Evolutionary conservation across 306 rosid species (phyloP).

Genomic region (Gillenia trifoliata): DNA sequence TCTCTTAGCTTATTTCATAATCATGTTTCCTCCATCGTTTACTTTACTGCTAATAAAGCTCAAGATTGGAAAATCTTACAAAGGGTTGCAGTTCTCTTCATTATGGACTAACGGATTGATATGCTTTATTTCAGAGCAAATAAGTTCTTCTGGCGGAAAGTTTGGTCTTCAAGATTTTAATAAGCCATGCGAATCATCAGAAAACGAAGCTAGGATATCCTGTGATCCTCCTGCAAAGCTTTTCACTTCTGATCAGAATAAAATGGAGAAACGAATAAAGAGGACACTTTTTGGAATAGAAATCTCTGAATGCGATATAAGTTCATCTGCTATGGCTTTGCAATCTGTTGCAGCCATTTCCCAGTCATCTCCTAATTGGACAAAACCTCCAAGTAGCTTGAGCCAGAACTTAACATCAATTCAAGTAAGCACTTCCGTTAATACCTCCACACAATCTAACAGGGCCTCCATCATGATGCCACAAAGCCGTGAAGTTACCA

Average conservation of each 20-base stretch:
- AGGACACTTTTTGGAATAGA: slow-evolving; percentile 49
- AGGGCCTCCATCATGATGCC: slow-evolving; percentile 16
- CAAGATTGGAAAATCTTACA: background rate
- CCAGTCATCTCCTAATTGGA: slow-evolving; percentile 54
- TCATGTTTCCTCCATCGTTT: background rate
- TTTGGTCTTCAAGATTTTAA: slow-evolving; percentile 16
- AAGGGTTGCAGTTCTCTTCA: background rate
- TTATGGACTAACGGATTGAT: background rate
- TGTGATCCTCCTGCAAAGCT: background rate
- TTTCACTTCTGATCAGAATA: slow-evolving; percentile 5
- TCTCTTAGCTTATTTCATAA: background rate
- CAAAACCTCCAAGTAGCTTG: slow-evolving; percentile 44
- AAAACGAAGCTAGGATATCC: slow-evolving; percentile 10
- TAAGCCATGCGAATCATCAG: slow-evolving; percentile 18
- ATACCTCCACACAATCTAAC: slow-evolving; percentile 25
- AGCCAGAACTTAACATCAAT: slow-evolving; percentile 44
- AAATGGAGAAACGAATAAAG: slow-evolving; percentile 16
- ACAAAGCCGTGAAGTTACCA: slow-evolving; percentile 23
- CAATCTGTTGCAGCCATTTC: slow-evolving; percentile 36
- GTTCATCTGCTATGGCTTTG: slow-evolving; percentile 29
- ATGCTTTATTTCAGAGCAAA: slow-evolving; percentile 18
- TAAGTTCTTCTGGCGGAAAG: background rate
- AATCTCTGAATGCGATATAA: slow-evolving; percentile 34
- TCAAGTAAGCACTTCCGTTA: slow-evolving; percentile 34
- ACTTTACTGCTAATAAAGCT: background rate